These are phyloP conservation scores for Moesziomyces sp. DNA, from an alignment of 1,284 basidiomycete species.

Conservation along the genomic window DNA sequence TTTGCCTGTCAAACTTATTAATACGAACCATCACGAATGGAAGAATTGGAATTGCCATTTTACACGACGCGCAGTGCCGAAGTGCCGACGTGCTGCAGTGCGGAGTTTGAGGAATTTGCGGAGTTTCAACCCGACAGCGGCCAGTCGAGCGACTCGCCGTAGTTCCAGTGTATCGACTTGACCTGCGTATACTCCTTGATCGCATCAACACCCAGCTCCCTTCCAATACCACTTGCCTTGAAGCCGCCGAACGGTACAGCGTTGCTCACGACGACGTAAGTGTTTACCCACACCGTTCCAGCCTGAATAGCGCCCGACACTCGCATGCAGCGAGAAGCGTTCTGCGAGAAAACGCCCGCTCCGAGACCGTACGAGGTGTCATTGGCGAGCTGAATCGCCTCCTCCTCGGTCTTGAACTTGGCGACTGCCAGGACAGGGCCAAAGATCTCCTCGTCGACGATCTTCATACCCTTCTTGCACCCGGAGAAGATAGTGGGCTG, in stretches of 20 bases:
- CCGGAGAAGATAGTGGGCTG: conserved; percentile 72
- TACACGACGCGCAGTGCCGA: background rate
- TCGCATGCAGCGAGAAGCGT: conserved; percentile 79
- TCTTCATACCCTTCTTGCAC: conserved; percentile 74
- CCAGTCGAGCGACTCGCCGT: conserved; percentile 35
- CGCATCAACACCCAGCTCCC: conserved; percentile 61
- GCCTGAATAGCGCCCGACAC: conserved; percentile 81
- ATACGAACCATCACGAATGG: background rate
- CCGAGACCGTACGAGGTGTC: conserved; percentile 86
- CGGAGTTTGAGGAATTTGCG: background rate
- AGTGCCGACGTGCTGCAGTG: background rate
- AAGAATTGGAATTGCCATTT: too few relatives aligned
- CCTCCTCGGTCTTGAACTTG: conserved; percentile 69
- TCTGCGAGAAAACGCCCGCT: conserved; percentile 82
- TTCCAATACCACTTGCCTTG: conserved; percentile 54
- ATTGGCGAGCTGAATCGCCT: conserved; percentile 79
- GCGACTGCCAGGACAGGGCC: conserved; percentile 77
- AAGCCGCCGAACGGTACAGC: conserved; percentile 52
- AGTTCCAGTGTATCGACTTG: conserved; percentile 83
- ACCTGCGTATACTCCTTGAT: conserved; percentile 79
- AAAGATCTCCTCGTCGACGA: conserved; percentile 79
- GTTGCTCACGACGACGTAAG: conserved; percentile 44
- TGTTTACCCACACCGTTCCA: conserved; percentile 83
- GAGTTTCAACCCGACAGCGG: conserved; percentile 21
- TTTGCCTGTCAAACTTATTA: too few relatives aligned